phyloP scores from a whole-genome alignment of 306 rosid genomes.

The Malus sylvestris region DNA sequence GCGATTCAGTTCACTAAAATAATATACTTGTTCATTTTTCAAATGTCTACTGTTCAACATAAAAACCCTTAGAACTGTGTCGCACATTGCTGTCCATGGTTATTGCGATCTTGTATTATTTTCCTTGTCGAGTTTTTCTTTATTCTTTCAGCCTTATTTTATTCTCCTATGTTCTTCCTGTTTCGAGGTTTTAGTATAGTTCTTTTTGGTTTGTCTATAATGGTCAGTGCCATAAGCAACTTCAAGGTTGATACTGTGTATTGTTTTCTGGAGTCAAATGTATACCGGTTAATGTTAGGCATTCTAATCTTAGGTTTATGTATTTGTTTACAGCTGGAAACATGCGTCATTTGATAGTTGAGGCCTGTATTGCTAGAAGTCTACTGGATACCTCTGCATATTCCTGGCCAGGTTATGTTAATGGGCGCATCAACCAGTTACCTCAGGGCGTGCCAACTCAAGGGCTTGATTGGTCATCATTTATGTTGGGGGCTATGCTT shows the following conservation, averaged over 20 bases:
- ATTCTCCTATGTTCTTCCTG: neutral
- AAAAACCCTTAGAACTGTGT: neutral
- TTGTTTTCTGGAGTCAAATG: neutral
- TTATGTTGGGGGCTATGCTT: constrained; percentile 73
- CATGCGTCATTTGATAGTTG: constrained; percentile 89
- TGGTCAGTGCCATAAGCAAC: neutral
- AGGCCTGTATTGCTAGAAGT: constrained; percentile 89
- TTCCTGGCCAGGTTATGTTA: constrained; percentile 86
- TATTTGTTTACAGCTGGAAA: constrained; percentile 75
- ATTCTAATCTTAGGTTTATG: constrained; percentile 6
- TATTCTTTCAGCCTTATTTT: neutral
- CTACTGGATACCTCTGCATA: constrained; percentile 81
- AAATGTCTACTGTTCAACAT: neutral
- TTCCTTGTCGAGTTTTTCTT: neutral
- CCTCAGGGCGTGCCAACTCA: constrained; percentile 78
- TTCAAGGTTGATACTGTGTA: neutral
- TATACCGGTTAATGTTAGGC: neutral
- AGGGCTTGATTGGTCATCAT: constrained; percentile 82
- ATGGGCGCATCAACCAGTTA: constrained; percentile 59
- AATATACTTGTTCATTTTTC: neutral
- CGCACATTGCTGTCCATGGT: neutral
- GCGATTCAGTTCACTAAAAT: neutral
- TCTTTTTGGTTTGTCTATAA: neutral
- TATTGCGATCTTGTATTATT: neutral
- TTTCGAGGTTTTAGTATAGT: neutral